Conservation (phyloP, 441 rosid species). For the Jatropha podagrica region DNA sequence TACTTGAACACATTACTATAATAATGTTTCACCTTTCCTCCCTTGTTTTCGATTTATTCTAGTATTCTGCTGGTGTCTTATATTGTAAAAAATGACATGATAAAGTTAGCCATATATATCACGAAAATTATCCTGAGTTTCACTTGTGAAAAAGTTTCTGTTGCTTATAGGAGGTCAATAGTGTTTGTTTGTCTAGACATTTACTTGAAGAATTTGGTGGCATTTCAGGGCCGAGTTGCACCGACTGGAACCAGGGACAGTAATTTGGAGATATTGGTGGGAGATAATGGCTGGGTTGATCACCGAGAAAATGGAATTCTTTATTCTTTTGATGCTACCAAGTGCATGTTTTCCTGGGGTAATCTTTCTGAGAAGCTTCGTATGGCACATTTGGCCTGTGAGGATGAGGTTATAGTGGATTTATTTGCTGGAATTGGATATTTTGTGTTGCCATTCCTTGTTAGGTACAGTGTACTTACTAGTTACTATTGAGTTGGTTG, state of each 20-base stretch:
- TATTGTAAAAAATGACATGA: background rate
- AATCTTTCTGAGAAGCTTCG: slow-evolving; percentile 56
- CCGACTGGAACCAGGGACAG: slow-evolving; percentile 66
- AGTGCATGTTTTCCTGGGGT: slow-evolving; percentile 39
- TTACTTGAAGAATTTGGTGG: slow-evolving; percentile 23
- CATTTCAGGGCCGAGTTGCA: slow-evolving; percentile 74
- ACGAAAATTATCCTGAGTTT: background rate
- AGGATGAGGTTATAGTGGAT: slow-evolving; percentile 51
- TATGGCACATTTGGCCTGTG: slow-evolving; percentile 7
- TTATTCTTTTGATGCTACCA: slow-evolving; percentile 71
- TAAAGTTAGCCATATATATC: background rate
- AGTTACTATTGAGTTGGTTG: background rate
- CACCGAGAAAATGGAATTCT: slow-evolving; percentile 1
- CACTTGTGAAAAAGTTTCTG: slow-evolving; percentile 3
- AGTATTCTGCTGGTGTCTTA: background rate
- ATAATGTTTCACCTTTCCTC: background rate
- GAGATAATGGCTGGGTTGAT: slow-evolving; percentile 66
- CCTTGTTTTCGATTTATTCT: background rate
- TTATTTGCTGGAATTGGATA: slow-evolving; percentile 95
- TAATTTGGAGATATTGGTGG: slow-evolving; percentile 24
- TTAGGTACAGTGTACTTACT: background rate
- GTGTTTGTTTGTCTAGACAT: slow-evolving; percentile 15
- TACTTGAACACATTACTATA: background rate
- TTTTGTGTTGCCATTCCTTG: slow-evolving; percentile 22
- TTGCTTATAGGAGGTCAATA: slow-evolving; percentile 12